Percentiles rank a stretch among this genome's conserved stretches.
phyloP scores from a whole-genome alignment of 805 yeast species.

The Jamesozyma piceae region DNA sequence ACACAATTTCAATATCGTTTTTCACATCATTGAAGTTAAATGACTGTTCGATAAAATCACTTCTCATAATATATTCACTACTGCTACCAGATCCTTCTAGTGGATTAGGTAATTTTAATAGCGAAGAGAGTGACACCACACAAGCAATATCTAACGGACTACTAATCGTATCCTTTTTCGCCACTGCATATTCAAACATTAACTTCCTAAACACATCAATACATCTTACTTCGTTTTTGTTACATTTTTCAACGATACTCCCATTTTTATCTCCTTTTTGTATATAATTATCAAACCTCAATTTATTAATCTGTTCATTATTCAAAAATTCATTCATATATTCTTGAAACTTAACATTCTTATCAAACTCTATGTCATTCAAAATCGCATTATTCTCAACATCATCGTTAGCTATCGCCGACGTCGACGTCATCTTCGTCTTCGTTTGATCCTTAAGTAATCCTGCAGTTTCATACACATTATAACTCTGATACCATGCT shows the following conservation, averaged over 20 bases:
- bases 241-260: background rate
- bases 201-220: slow-evolving; percentile 16
- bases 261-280: slow-evolving; percentile 7
- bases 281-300: slow-evolving; percentile 19
- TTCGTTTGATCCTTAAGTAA: background rate
- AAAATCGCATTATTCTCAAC: background rate
- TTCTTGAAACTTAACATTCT: slow-evolving; percentile 11
- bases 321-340: slow-evolving; percentile 15
- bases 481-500: slow-evolving; percentile 29
- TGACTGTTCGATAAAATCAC: slow-evolving; percentile 24
- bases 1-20: slow-evolving; percentile 17
- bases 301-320: slow-evolving; percentile 12
- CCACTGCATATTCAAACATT: slow-evolving; percentile 22
- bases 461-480: slow-evolving; percentile 16
- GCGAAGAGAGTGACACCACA: slow-evolving; percentile 14
- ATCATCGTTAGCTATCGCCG: no score
- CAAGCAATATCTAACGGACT: slow-evolving; percentile 24
- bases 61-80: slow-evolving; percentile 10
- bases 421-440: slow-evolving; percentile 9
- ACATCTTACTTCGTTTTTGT: background rate
- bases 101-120: slow-evolving; percentile 8
- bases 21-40: slow-evolving; percentile 13
- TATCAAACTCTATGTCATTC: slow-evolving; percentile 6
- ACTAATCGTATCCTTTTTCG: slow-evolving; percentile 10
- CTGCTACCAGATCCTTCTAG: background rate